Evolutionary conservation across 441 rosid genomes (phyloP), one percentile per base, ranked within the genome.

Genomic region (Gossypium lobatum): DNA sequence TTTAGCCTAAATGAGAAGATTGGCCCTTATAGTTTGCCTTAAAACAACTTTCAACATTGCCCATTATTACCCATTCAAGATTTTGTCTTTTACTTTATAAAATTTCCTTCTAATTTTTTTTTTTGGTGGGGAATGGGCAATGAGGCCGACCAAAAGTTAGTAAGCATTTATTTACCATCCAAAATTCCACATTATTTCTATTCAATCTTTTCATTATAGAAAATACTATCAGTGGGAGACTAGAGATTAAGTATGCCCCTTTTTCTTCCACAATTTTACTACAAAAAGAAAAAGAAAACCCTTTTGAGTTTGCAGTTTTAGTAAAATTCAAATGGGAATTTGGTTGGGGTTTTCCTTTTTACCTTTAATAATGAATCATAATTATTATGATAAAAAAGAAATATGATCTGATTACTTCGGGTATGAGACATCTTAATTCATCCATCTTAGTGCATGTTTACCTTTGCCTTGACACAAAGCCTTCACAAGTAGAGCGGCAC

Each of bases 401-500:
- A 75, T 74, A 61, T 65, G 70, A 70, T 34, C 74, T 70, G 74
- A 14, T 59, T 72, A 59, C 28, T 70, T 70, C 31, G 70, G 70
- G 70, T 52, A 73, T 70, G 62, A 28, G 70, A 69, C 78, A 70
- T 75, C 70, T 61, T 67, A 18, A 39, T 13, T 34, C 53, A 73
- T 63, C 25, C 58, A 1, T 13, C 71, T 66, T 53, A 21, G 52
- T 31, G 59, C 53, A 26, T 73, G 76, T 64, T 64, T 16, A 2
- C 66, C 39, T 23, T 59, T 39, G 16, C 45, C 23, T 62, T 54
- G 52, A 50, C 70, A 62, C 34, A 63, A 72, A 72, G 34, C 69
- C 13, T 48, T 20, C 16, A 11, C 37, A 66, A 66, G 39, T 46
- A 14, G 39, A 66, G 13, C 57, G 2, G 0, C 54, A 26, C 54